Conservation (phyloP, 768 basidiomycete genomes). For the Pisolithus orientalis region DNA sequence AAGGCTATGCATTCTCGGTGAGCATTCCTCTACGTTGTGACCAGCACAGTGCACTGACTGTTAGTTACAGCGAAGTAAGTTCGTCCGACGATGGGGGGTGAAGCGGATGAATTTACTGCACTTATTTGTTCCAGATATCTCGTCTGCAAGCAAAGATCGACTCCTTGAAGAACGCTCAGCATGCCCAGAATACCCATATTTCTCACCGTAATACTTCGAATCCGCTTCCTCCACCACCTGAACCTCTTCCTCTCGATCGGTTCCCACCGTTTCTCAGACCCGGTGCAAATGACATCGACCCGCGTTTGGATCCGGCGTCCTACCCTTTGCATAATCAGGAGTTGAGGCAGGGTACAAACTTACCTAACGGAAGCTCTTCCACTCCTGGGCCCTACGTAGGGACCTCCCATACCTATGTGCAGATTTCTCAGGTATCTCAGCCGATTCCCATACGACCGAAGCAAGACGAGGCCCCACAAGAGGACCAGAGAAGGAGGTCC, state of each 20-base stretch:
- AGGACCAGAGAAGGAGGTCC: slow-evolving; percentile 17
- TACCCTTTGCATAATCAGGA: slow-evolving; percentile 18
- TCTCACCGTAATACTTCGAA: slow-evolving; percentile 33
- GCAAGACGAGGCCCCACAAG: slow-evolving; percentile 15
- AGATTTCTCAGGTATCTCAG: slow-evolving; percentile 10
- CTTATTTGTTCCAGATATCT: slow-evolving; percentile 23
- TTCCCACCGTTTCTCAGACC: slow-evolving; percentile 37
- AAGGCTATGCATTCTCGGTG: slow-evolving; percentile 23
- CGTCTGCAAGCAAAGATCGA: slow-evolving; percentile 32
- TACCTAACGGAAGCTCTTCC: slow-evolving; percentile 10
- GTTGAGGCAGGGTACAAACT: slow-evolving; percentile 7
- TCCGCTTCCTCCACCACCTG: slow-evolving; percentile 53
- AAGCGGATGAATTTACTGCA: slow-evolving; percentile 7
- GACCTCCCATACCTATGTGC: slow-evolving; percentile 9
- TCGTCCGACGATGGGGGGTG: slow-evolving; percentile 4
- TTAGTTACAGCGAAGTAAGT: slow-evolving; percentile 25
- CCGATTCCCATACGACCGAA: slow-evolving; percentile 15
- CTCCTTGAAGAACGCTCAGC: slow-evolving; percentile 21
- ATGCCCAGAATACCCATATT: slow-evolving; percentile 21
- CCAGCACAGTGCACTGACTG: slow-evolving; percentile 9
- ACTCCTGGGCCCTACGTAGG: slow-evolving; percentile 5
- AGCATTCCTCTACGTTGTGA: slow-evolving; percentile 3
- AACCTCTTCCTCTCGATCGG: slow-evolving; percentile 41
- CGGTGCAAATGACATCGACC: slow-evolving; percentile 16
- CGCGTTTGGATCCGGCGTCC: slow-evolving; percentile 15